Percentiles rank a stretch among this genome's conserved stretches.
phyloP scores from a whole-genome alignment of 1,284 basidiomycete species.

The Boletus smithii region DNA sequence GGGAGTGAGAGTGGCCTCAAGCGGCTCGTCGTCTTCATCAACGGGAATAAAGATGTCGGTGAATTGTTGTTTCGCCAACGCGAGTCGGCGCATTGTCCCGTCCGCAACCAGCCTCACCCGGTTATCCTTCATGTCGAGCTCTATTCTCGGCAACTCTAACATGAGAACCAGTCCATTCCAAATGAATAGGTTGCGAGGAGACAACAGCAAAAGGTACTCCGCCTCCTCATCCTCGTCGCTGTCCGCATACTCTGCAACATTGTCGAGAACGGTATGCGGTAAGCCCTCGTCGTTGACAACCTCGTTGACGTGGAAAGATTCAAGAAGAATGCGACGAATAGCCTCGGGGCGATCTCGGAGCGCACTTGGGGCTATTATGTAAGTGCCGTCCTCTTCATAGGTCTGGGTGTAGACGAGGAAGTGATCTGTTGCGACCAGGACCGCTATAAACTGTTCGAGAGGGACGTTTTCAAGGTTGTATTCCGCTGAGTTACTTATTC shows the following conservation, averaged over 20 bases:
- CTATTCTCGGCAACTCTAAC: conserved; percentile 65
- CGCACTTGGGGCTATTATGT: conserved; percentile 85
- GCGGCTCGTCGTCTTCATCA: conserved; percentile 58
- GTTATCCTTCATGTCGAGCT: conserved; percentile 79
- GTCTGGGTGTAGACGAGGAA: conserved; percentile 92
- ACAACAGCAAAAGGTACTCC: conserved; percentile 82
- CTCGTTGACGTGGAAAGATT: conserved; percentile 79
- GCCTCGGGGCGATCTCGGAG: conserved; percentile 81
- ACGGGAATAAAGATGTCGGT: conserved; percentile 57
- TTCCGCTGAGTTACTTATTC: conserved; percentile 95
- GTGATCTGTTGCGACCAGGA: conserved; percentile 84
- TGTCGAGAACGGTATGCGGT: conserved; percentile 44
- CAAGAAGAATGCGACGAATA: conserved; percentile 79
- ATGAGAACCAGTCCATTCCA: conserved; percentile 93
- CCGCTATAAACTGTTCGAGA: conserved; percentile 78
- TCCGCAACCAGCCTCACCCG: conserved; percentile 85
- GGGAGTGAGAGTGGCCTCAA: conserved; percentile 43
- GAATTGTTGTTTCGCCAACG: conserved; percentile 79
- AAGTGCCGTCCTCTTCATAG: conserved; percentile 91
- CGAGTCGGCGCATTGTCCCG: conserved; percentile 76
- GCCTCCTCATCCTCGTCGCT: conserved; percentile 54
- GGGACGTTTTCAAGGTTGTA: conserved; percentile 83
- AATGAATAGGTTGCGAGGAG: conserved; percentile 84
- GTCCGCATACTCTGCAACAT: conserved; percentile 46
- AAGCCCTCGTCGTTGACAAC: conserved; percentile 51